Evolutionary conservation across 116 monocot species (phyloP), one percentile per base, ranked within the genome.

Genomic region (Posidonia oceanica): DNA sequence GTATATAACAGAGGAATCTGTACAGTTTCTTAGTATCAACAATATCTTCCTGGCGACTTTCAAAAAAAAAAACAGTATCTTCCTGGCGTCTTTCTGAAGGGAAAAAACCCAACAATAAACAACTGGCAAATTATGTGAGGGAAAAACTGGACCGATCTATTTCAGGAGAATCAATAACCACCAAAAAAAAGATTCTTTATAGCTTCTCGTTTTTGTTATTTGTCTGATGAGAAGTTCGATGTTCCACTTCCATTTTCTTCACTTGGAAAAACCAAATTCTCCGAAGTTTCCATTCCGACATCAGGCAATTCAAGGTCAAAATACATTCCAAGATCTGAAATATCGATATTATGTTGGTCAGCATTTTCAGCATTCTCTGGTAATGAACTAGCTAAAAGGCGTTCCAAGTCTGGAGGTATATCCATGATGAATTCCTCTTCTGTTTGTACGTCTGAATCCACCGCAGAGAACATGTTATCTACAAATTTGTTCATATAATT

Each of bases 251-350:
- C 1, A 42, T 20, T 67, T 67, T 67, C 10, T 39, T 52, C 44
- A 66, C 21, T 66, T 37, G 44, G 37, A 66, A 36, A 8, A 39
- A 63, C 37, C 13, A 5, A 23, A 48, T 66, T 21, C 67, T 44
- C 21, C 16, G 20, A 37, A 4, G 52, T 54, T 29, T 52, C 54
- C 17, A 69, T 54, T 36, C 1, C 29, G 1, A 12, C 2, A 12
- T 54, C 69, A 39, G 14, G 23, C 52, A 54, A 11, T 54, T 7
- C 29, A 20, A 76, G 14, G n/a, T 76, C 69, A 53, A 70, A 76
- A 61, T 76, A 53, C 69, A 76, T 51, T n/a, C 29, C 57, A 21
- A 61, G 4, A 51, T 42, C 75, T 54, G 76, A 69, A 63, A 69
- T 29, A 38, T 68, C 69, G 3, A 70, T 7, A 57, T 36, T 54